phyloP scores from a whole-genome alignment of 1,139 yeast genomes.

The Blastobotrys illinoisensis region DNA sequence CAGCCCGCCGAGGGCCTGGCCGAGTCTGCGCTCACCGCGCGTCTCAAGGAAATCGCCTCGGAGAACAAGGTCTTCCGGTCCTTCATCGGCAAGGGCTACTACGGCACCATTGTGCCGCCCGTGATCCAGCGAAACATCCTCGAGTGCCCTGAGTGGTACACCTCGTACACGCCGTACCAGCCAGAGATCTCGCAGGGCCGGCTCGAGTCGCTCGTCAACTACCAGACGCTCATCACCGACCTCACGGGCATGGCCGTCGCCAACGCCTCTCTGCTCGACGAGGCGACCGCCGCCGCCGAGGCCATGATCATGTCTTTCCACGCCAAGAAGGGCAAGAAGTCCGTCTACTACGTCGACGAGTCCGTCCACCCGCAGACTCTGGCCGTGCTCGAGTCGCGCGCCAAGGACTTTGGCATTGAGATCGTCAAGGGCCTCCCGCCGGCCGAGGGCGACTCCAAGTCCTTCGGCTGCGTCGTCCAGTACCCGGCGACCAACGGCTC shows the following conservation, averaged over 20 bases:
- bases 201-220: conserved; percentile 80
- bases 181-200: conserved; percentile 98
- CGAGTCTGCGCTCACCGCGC: conserved; percentile 73
- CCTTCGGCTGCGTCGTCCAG: conserved; percentile 82
- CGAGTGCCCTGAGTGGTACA: conserved; percentile 97
- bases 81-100: conserved; percentile 91
- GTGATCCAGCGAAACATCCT: conserved; percentile 88
- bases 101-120: conserved; percentile 84
- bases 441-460: conserved; percentile 35
- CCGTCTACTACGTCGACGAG: conserved; percentile 64
- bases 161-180: conserved; percentile 96
- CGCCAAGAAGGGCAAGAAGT: conserved; percentile 59
- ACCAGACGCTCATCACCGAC: conserved; percentile 83
- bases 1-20: conserved; percentile 67
- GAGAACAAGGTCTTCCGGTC: conserved; percentile 68
- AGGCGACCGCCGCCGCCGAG: conserved; percentile 97
- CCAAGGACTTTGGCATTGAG: conserved; percentile 65
- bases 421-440: conserved; percentile 53
- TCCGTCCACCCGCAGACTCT: conserved; percentile 83
- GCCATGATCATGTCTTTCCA: conserved; percentile 86
- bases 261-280: conserved; percentile 90
- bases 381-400: conserved; percentile 72
- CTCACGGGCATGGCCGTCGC: conserved; percentile 90
- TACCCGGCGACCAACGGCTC: conserved; percentile 89
- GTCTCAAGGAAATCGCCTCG: conserved; percentile 61